Conservation (phyloP, 352 stramenopile genomes). For the Pythium rhizo-oryzae region DNA sequence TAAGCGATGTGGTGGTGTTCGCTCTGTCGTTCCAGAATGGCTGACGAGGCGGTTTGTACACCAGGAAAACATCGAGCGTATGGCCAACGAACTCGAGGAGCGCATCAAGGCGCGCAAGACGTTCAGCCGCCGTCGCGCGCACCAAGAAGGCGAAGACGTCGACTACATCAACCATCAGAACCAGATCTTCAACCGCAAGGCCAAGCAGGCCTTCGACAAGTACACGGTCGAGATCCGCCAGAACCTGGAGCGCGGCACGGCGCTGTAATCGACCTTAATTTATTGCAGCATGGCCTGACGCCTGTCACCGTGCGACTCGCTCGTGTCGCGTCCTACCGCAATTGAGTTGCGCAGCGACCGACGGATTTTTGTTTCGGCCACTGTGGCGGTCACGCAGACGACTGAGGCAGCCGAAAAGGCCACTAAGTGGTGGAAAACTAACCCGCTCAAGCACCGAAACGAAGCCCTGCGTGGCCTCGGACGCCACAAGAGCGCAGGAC, state of each 20-base stretch:
- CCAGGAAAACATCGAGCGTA: constrained; percentile 69
- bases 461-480: too few relatives aligned
- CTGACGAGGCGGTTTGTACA: background rate
- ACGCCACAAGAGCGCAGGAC: too few relatives aligned
- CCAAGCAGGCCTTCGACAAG: constrained; percentile 96
- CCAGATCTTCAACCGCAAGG: constrained; percentile 98
- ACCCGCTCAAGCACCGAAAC: too few relatives aligned
- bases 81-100: constrained; percentile 73
- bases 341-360: background rate
- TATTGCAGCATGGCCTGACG: constrained; percentile 10
- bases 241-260: constrained; percentile 97
- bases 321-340: background rate
- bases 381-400: too few relatives aligned
- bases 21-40: background rate
- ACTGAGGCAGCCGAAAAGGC: too few relatives aligned
- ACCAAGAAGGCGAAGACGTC: constrained; percentile 92
- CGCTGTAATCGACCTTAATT: constrained; percentile 80
- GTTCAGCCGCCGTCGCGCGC: constrained; percentile 73
- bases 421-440: too few relatives aligned
- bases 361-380: too few relatives aligned
- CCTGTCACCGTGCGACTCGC: background rate
- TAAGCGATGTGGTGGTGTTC: background rate
- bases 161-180: constrained; percentile 99
- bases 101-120: constrained; percentile 75
- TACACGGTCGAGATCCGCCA: constrained; percentile 98